phyloP scores from a whole-genome alignment of 2,329 filamentous ascomycete genomes.

The Aspergillus intermedius region DNA sequence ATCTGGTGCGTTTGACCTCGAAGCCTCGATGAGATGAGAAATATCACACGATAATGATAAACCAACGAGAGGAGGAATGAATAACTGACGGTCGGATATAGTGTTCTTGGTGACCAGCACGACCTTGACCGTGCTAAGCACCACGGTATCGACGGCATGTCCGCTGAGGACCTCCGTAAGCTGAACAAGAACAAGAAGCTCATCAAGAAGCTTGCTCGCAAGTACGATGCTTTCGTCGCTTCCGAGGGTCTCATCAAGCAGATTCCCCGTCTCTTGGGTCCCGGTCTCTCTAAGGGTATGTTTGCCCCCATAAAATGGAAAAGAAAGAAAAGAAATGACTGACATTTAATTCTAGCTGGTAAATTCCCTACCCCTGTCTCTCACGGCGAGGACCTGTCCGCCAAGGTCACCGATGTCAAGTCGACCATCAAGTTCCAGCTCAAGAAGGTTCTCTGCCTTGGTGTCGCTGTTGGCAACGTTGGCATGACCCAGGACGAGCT shows the following conservation, averaged over 20 bases:
- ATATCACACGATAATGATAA: not conserved
- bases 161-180: conserved; percentile 98
- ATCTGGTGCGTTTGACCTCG: conserved; percentile 57
- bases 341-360: conserved; percentile 60
- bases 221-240: conserved; percentile 99
- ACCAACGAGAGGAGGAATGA: not conserved
- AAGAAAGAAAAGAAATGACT: conserved; percentile 7
- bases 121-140: conserved; percentile 99
- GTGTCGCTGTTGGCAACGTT: conserved; percentile 98
- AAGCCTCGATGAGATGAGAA: not conserved
- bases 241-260: conserved; percentile 98
- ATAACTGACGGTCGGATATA: conserved; percentile 27
- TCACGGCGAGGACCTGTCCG: conserved; percentile 85
- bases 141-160: conserved; percentile 97
- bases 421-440: conserved; percentile 99
- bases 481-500: conserved; percentile 95
- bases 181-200: conserved; percentile 99
- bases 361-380: conserved; percentile 99
- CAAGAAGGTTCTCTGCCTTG: conserved; percentile 99
- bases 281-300: conserved; percentile 92
- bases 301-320: conserved; percentile 2
- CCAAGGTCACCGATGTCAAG: conserved; percentile 99
- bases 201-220: conserved; percentile 99
- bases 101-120: conserved; percentile 87
- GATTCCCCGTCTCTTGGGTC: conserved; percentile 98